Percentiles rank a stretch among this genome's conserved stretches.
Conservation (phyloP, 106 monocot genomes). For the Alisma plantagoaquatica region DNA sequence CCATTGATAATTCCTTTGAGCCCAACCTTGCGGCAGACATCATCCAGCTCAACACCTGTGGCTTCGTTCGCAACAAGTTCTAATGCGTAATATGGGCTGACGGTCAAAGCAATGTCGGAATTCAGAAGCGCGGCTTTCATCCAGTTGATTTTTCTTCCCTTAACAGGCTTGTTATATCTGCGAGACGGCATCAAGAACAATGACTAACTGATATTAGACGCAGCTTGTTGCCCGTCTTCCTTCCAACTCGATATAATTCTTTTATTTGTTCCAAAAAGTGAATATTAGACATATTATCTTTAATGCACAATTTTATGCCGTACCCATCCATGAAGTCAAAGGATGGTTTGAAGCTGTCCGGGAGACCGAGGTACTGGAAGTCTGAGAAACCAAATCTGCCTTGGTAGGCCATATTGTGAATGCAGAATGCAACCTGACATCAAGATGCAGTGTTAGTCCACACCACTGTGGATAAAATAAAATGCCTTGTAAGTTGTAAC, state of each 20-base stretch:
- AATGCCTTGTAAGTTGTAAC: no score
- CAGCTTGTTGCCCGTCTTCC: no score
- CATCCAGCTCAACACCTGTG: slow-evolving; percentile 68
- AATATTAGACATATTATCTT: no score
- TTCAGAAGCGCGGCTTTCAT: slow-evolving; percentile 79
- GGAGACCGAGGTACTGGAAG: slow-evolving; percentile 60
- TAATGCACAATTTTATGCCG: no score
- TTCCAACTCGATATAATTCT: no score
- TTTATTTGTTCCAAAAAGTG: no score
- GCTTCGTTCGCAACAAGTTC: slow-evolving; percentile 55
- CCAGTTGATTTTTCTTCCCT: slow-evolving; percentile 95
- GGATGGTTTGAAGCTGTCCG: slow-evolving; percentile 59
- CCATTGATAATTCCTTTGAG: slow-evolving; percentile 72
- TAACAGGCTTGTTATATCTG: slow-evolving; percentile 76
- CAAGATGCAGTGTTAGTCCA: no score
- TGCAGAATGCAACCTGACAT: slow-evolving; percentile 75
- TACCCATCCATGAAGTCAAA: slow-evolving; percentile 94
- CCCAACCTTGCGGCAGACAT: slow-evolving; percentile 16
- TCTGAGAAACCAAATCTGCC: slow-evolving; percentile 73
- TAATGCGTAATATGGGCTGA: slow-evolving; percentile 80
- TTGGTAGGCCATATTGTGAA: slow-evolving; percentile 93
- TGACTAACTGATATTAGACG: no score
- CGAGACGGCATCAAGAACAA: no score
- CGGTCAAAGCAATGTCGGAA: slow-evolving; percentile 54
- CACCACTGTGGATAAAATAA: no score